phyloP scores from a whole-genome alignment of 2,329 filamentous ascomycete genomes.

The Cadophora gregata region DNA sequence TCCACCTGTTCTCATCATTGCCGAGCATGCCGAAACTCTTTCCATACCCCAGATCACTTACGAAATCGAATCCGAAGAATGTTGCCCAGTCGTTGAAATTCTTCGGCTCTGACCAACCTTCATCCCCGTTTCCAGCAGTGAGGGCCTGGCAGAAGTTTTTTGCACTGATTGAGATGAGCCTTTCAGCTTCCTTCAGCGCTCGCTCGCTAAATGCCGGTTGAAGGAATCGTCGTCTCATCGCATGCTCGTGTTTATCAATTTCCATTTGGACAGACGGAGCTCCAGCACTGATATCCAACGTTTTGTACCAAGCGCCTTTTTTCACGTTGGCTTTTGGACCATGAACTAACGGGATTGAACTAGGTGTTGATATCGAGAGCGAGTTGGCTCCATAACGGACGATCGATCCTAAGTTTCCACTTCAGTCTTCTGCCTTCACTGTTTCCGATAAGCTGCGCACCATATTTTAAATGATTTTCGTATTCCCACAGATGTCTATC shows the following conservation, averaged over 20 bases:
- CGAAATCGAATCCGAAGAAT: constrained; percentile 47
- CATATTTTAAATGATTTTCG: constrained; percentile 31
- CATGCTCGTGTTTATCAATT: constrained; percentile 26
- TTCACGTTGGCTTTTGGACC: constrained; percentile 31
- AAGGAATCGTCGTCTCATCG: constrained; percentile 34
- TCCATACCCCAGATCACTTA: constrained; percentile 52
- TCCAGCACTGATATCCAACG: constrained; percentile 25
- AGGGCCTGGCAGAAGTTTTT: constrained; percentile 20
- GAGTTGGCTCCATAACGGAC: constrained; percentile 24
- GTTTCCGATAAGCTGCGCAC: not conserved
- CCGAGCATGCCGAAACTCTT: constrained; percentile 47
- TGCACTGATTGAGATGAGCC: constrained; percentile 32
- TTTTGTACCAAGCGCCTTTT: constrained; percentile 31
- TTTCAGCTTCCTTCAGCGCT: constrained; percentile 43
- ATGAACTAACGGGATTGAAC: constrained; percentile 21
- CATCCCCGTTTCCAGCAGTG: constrained; percentile 14
- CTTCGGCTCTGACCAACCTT: constrained; percentile 27
- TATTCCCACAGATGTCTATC: constrained; percentile 30
- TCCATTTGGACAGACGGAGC: constrained; percentile 29
- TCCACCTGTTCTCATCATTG: constrained; percentile 25
- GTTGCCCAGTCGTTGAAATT: constrained; percentile 46
- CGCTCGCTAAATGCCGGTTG: constrained; percentile 43
- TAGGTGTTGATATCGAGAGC: constrained; percentile 22
- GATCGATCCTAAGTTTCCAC: not conserved
- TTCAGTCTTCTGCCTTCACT: not conserved